These are phyloP conservation scores for Pleomassaria siparia DNA, from an alignment of 2,329 filamentous ascomycete species.

Conservation along the genomic window DNA sequence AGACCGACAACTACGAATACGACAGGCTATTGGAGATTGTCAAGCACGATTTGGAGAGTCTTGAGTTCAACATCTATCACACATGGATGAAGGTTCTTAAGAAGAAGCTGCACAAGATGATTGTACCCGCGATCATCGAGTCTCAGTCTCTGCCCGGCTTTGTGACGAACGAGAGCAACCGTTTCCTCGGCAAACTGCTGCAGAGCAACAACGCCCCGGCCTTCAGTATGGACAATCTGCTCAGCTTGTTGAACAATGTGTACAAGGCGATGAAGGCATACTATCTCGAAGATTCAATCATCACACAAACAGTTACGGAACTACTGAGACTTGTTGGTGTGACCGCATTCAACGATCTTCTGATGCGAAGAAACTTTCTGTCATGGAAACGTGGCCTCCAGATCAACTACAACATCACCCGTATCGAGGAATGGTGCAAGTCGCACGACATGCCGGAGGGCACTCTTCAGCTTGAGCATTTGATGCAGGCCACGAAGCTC, in stretches of 20 bases:
- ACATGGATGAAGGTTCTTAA: slow-evolving; percentile 99
- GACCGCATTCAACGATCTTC: slow-evolving; percentile 95
- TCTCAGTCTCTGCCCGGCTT: slow-evolving; percentile 97
- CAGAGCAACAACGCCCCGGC: slow-evolving; percentile 87
- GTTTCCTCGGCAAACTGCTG: slow-evolving; percentile 95
- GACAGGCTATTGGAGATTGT: slow-evolving; percentile 97
- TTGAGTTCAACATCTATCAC: slow-evolving; percentile 99
- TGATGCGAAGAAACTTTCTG: slow-evolving; percentile 97
- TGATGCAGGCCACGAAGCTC: slow-evolving; percentile 99
- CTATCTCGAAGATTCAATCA: slow-evolving; percentile 93
- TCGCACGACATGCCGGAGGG: slow-evolving; percentile 99
- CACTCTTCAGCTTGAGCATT: slow-evolving; percentile 92
- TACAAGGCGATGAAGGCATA: slow-evolving; percentile 99
- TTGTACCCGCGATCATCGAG: slow-evolving; percentile 98
- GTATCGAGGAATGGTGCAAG: slow-evolving; percentile 99
- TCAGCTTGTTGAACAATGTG: slow-evolving; percentile 93
- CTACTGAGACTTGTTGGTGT: slow-evolving; percentile 90
- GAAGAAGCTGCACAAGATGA: slow-evolving; percentile 99
- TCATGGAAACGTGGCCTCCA: slow-evolving; percentile 99
- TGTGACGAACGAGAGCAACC: slow-evolving; percentile 97
- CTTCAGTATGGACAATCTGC: slow-evolving; percentile 99
- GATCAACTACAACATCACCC: slow-evolving; percentile 99
- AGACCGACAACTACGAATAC: slow-evolving; percentile 99
- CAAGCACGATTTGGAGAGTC: slow-evolving; percentile 95
- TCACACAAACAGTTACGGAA: slow-evolving; percentile 93